These are phyloP conservation scores for Xylariaceae sp. DNA, from an alignment of 2,329 filamentous ascomycete genomes.

Conservation along the genomic window DNA sequence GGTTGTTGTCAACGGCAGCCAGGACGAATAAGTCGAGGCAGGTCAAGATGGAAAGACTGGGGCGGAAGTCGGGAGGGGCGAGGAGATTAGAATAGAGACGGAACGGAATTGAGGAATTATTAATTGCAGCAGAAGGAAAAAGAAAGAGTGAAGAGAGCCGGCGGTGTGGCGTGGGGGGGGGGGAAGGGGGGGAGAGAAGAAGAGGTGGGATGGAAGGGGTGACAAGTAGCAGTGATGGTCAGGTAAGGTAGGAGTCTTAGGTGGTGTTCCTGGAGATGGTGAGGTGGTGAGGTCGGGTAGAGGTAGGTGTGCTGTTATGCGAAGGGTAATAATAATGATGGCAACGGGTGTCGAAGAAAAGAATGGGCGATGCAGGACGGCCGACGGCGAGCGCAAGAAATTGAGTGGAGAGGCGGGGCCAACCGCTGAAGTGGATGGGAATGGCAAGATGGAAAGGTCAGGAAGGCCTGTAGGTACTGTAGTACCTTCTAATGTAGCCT, in stretches of 20 bases:
- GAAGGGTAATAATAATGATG: too few relatives aligned
- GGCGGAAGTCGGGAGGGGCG: background rate
- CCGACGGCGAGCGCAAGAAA: constrained; percentile 19
- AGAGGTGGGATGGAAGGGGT: constrained; percentile 8
- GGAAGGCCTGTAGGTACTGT: background rate
- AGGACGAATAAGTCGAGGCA: too few relatives aligned
- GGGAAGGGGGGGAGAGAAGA: constrained; percentile 8
- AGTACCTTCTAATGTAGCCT: too few relatives aligned
- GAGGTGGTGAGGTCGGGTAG: too few relatives aligned
- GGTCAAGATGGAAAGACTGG: background rate
- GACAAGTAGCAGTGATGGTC: constrained; percentile 6
- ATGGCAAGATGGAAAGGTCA: too few relatives aligned
- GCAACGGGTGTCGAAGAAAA: constrained; percentile 9
- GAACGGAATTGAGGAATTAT: constrained; percentile 2
- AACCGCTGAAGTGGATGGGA: constrained; percentile 11
- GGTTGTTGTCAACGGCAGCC: too few relatives aligned
- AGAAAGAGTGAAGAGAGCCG: constrained; percentile 1
- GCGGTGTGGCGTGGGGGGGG: constrained; percentile 4
- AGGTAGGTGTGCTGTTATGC: too few relatives aligned
- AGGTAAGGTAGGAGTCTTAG: too few relatives aligned
- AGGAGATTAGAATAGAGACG: background rate
- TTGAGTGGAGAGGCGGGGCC: constrained; percentile 21
- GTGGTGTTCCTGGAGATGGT: too few relatives aligned
- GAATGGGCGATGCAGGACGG: constrained; percentile 14
- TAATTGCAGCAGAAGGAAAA: background rate